Evolutionary conservation across 169 alveolate species (phyloP), one percentile per base, ranked within the genome.

Genomic region (Cytauxzoon felis): DNA sequence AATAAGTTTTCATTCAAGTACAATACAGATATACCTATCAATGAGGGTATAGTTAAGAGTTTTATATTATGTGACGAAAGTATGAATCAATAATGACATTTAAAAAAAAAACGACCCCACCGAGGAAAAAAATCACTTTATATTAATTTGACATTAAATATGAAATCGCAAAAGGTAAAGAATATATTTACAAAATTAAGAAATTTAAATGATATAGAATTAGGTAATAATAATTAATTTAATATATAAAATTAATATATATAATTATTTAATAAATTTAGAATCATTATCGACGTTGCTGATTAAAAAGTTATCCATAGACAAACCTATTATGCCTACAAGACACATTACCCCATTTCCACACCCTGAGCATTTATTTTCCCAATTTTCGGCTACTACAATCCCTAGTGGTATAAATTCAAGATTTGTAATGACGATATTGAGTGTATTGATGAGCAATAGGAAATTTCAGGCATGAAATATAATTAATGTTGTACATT

Each of bases 1-100:
- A 68, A 75, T 48, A 58, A 89, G 59, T 85, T 85, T 58, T 68
- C 64, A 26, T 85, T 80, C 78, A 67, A 68, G 30, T 80, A 80
- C 49, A 54, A 85, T 68, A 67, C 49, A 16, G 85, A 83, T 30
- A 50, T 85, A 23, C 69, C 76, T 24, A 87, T 85, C 54, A 85
- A 80, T 26, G 83, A 85, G 57, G 76, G 78, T 26, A 70, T 70
- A 47, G 87, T 85, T 57, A 62, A 80, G 32, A 76, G 86, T 40
- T 85, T 40, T 68, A 72, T 85, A 40, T 65, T 85, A 26, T 1
- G 24, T 16, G 16, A 40, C 32, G 60, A 56, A n/a, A n/a, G n/a
- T n/a, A n/a, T n/a, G n/a, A 38, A 38, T 38, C 45, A 38, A 13
- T 13, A 38, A 13, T 38, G 45, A 38, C n/a, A n/a, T n/a, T n/a